A percentile compares a stretch with the other conserved stretches of the same genome.
Conservation (phyloP, 1,284 basidiomycete species). For the Baeospora myosura region DNA sequence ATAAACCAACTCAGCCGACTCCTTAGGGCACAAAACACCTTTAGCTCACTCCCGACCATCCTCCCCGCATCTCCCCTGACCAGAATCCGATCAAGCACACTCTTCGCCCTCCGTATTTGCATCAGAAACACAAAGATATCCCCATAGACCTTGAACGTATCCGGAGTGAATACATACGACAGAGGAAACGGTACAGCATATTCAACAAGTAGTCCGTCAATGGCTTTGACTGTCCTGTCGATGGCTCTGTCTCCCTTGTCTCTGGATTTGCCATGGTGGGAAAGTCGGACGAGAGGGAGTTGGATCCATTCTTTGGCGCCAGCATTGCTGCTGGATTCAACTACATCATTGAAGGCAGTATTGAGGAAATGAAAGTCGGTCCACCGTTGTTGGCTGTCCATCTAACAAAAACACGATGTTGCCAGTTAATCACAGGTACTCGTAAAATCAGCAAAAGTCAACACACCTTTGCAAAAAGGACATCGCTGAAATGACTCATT, state of each 20-base stretch:
- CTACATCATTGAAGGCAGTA: conserved; percentile 63
- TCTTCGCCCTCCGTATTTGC: conserved; percentile 69
- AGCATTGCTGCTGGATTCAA: conserved; percentile 42
- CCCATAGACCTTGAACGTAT: conserved; percentile 53
- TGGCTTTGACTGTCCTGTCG: conserved; percentile 46
- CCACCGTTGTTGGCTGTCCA: conserved; percentile 67
- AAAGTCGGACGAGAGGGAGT: conserved; percentile 65
- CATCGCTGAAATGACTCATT: conserved; percentile 65
- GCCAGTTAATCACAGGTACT: background rate
- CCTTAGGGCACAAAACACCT: conserved; percentile 66
- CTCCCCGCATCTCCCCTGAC: conserved; percentile 37
- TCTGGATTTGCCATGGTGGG: conserved; percentile 45
- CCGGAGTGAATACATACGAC: conserved; percentile 68
- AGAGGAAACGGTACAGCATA: conserved; percentile 79
- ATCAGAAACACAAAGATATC: conserved; percentile 73
- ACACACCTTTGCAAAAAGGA: conserved; percentile 65
- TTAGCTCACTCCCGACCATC: conserved; percentile 38
- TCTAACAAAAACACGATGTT: no score
- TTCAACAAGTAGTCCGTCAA: conserved; percentile 65
- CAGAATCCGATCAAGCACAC: conserved; percentile 59
- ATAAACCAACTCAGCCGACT: conserved; percentile 77
- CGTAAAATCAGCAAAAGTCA: background rate
- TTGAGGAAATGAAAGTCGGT: conserved; percentile 81
- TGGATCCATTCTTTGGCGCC: conserved; percentile 54
- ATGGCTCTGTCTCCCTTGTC: conserved; percentile 36